Percentiles rank a stretch among this genome's conserved stretches.
phyloP scores from a whole-genome alignment of 169 alveolate species.

The Eimeria praecox region DNA sequence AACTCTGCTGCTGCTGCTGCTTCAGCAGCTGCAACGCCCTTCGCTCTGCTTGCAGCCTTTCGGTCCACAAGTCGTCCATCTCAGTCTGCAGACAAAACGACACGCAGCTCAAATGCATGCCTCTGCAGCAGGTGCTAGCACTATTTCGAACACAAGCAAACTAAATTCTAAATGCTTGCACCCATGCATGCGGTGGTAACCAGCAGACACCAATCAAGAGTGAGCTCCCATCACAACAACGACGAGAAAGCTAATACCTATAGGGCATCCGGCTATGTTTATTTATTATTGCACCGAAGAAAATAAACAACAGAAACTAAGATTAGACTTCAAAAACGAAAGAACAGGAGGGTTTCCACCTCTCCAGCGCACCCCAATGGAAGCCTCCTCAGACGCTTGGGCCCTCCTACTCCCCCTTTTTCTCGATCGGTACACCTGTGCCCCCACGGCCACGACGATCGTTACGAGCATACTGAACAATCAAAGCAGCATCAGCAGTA shows the following conservation, averaged over 20 bases:
- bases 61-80: not conserved
- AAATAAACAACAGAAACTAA: too few relatives aligned
- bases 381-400: not conserved
- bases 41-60: conserved; percentile 31
- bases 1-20: not conserved
- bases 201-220: too few relatives aligned
- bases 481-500: not conserved
- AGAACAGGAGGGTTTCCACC: too few relatives aligned
- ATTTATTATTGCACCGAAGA: too few relatives aligned
- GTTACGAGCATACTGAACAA: conserved; percentile 6
- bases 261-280: too few relatives aligned
- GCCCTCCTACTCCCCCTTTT: not conserved
- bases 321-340: too few relatives aligned
- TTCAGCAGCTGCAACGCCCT: not conserved
- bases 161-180: not conserved
- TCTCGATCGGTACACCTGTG: conserved; percentile 14
- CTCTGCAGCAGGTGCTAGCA: not conserved
- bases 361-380: not conserved
- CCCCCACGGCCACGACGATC: conserved; percentile 41
- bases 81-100: conserved; percentile 4
- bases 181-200: not conserved
- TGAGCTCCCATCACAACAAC: too few relatives aligned
- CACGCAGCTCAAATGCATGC: not conserved
- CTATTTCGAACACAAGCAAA: too few relatives aligned
- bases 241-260: too few relatives aligned